Base-by-base conservation (phyloP, 2,329 filamentous ascomycete genomes). In the Aureobasidium sp. region DNA sequence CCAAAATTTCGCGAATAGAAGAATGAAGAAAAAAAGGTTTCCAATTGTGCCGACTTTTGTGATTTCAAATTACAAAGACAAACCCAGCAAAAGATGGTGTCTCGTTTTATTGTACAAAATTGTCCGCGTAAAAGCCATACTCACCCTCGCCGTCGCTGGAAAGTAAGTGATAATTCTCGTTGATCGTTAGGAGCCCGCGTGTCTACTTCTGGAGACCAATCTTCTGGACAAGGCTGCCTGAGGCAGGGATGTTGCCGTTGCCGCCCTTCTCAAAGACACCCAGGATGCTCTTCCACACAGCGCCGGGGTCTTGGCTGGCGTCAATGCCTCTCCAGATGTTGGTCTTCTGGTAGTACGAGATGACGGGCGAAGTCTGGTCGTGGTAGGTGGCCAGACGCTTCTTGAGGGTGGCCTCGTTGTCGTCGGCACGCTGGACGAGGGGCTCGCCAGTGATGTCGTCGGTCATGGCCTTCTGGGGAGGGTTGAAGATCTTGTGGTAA, bases 401-500 rank as follows among this genome's bases (percentile, higher is more conserved):
- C 85, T 91, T 93, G 67, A 99, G 85, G 48, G 94, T 91, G 9
- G 92, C 93, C 69, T 90, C 92, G 76, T 97, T 99, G 81, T 99
- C 94, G 75, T 99, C 94, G 67, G 89, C 93, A 71, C 94, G 88
- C 82, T 97, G 94, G 71, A 97, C 89, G 68, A 99, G 82, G 53
- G 93, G 92, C 83, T 99, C 94, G 76, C 94, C 94, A 25, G 94
- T 97, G 68, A 97, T 78, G 77, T 99, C 94, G 77, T 99, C 94
- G 75, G 86, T 96, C 94, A 97, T 97, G 67, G 84, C 72, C 70
- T 85, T 79, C 85, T 97, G 96, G 71, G 94, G 94, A 57, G 94
- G 94, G 85, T 97, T 97, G 87, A 99, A 99, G 77, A 94, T 89
- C 79, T 88, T 94, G 86, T 99, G 94, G 82, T 99, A 99, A 68